phyloP scores from a whole-genome alignment of 352 stramenopile species.

The Salisapilia sapeloensis region DNA sequence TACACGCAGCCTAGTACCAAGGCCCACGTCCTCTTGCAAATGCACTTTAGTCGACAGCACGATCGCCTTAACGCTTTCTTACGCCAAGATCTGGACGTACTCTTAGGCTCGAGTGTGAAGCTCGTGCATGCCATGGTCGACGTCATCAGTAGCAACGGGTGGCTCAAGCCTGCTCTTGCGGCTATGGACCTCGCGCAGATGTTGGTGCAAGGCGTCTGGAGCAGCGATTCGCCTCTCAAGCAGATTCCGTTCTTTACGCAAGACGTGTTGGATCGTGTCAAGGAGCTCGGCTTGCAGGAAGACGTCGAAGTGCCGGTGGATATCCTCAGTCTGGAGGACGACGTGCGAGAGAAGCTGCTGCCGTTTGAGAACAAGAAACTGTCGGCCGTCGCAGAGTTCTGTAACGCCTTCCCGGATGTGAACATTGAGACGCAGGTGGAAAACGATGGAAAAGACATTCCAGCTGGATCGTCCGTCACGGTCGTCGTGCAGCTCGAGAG shows the following conservation, averaged over 20 bases:
- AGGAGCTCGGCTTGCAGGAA: constrained; percentile 39
- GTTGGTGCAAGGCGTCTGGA: constrained; percentile 97
- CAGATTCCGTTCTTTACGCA: constrained; percentile 95
- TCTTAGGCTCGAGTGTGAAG: constrained; percentile 84
- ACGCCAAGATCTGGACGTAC: constrained; percentile 79
- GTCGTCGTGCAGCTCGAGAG: constrained; percentile 83
- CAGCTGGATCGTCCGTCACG: constrained; percentile 78
- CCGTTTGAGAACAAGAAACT: constrained; percentile 83
- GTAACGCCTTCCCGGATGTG: constrained; percentile 98
- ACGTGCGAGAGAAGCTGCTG: constrained; percentile 81
- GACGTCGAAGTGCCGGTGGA: constrained; percentile 68
- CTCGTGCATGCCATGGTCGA: constrained; percentile 97
- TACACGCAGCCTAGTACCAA: constrained; percentile 93
- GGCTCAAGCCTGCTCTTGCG: constrained; percentile 95
- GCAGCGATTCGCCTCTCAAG: constrained; percentile 90
- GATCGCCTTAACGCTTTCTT: constrained; percentile 84
- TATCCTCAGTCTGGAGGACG: constrained; percentile 89
- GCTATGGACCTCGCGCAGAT: constrained; percentile 99
- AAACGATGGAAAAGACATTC: constrained; percentile 82
- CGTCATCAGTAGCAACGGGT: constrained; percentile 97
- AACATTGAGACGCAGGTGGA: constrained; percentile 89
- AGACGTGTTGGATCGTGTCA: constrained; percentile 57
- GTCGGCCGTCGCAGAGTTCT: constrained; percentile 97
- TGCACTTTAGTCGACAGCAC: constrained; percentile 92
- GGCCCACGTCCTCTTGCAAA: constrained; percentile 92